Evolutionary conservation across 2,329 filamentous ascomycete genomes (phyloP).

Genomic region (Chrysoporthe cubensis): DNA sequence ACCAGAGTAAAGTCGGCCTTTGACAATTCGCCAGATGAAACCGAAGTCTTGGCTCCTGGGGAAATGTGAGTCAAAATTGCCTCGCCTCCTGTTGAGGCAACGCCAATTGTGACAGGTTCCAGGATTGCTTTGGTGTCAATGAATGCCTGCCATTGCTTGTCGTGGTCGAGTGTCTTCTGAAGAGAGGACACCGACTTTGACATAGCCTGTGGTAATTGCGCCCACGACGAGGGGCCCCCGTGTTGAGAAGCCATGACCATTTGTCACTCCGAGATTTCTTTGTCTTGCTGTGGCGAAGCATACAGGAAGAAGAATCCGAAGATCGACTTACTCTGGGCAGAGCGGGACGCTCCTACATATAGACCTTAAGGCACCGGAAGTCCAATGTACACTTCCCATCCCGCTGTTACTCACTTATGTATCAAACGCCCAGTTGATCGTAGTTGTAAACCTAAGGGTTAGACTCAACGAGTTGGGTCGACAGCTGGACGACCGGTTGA

Average conservation of each 20-base stretch:
- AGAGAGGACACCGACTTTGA: neutral
- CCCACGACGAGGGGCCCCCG: neutral
- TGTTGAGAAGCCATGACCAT: neutral
- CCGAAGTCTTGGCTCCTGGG: neutral
- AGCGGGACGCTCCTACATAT: no score
- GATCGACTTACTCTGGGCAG: neutral
- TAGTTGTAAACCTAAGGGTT: no score
- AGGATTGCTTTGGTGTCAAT: conserved; percentile 7
- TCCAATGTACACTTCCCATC: no score
- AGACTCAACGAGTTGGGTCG: no score
- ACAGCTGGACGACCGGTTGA: neutral
- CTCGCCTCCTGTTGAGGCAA: neutral
- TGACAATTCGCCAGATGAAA: neutral
- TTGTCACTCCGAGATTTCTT: neutral
- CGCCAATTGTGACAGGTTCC: neutral
- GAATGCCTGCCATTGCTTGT: conserved; percentile 6
- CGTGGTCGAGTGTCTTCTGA: neutral
- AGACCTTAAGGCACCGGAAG: no score
- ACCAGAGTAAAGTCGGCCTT: conserved; percentile 1
- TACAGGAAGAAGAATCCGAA: neutral
- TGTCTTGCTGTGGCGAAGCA: neutral
- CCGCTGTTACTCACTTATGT: no score
- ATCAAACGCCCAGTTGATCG: no score
- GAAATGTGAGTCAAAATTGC: conserved; percentile 5
- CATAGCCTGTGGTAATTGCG: neutral